Base-by-base conservation (phyloP, 306 rosid species). In the Phaseolus lunatus region DNA sequence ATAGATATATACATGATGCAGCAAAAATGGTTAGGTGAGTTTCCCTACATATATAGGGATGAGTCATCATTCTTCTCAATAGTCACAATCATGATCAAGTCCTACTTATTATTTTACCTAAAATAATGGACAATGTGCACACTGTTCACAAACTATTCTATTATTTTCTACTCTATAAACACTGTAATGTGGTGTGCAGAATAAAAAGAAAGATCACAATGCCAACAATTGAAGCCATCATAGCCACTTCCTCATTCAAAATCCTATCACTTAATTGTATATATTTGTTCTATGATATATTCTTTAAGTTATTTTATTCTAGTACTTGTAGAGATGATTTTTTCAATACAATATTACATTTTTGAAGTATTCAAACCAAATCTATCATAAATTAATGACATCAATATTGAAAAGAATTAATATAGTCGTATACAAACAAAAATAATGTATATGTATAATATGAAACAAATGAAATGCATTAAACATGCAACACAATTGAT, bases 21-120 rank as follows among this genome's bases (percentile, higher is more conserved):
- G 37, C 5, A 62, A 64, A 8, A 81, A n/a, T 75, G 18, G 72
- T 58, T 15, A 64, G 67, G 45, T 41, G 7, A 68, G 22, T 56
- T 67, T 61, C 58, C 59, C 39, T n/a, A 1, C 5, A 62, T n/a
- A 0, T 0, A 33, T 3, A 33, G 58, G 73, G 24, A 72, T 72
- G 65, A 81, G 71, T 81, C 76, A 58, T 56, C 76, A 24, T 6
- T 58, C 44, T 39, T 39, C 9, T 39, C 3, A 39, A 9, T 9
- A 39, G 12, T 39, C 44, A 39, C 3, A 9, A 39, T 35, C 39
- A 35, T 35, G 39, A 35, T 35, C 39, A 39, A 8, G 44, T 9
- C 11, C 35, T 31, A 3, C 35, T 39, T 39, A 39, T 39, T 39
- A 16, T 26, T 41, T 49, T 70, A 22, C 19, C 24, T 33, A 23